Evolutionary conservation across 768 basidiomycete genomes (phyloP), one percentile per base, ranked within the genome.

Genomic region (Myochromella boudieri): DNA sequence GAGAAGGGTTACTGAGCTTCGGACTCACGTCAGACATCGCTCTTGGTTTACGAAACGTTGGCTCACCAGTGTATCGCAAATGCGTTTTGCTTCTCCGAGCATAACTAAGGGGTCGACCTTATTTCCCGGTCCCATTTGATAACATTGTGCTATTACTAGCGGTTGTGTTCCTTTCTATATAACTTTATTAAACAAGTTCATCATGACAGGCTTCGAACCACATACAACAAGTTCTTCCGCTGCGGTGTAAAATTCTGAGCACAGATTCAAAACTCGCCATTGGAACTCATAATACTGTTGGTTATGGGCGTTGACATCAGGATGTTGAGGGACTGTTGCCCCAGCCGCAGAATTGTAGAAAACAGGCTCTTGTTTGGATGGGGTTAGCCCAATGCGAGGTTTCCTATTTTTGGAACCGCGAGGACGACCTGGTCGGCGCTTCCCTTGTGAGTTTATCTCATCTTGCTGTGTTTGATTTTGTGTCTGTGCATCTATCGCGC

Each of bases 221-320:
- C 85, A 64, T 64, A 91, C 88, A 48, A 91, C 76, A 37, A 91
- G 77, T 64, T 91, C 88, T 64, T 90, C 88, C 14, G 88, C 88
- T 5, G 88, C 88, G 21, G 81, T 84, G 66, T 91, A 91, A 61
- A 91, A 91, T 61, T 91, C 89, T 1, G 86, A 82, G 63, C 88
- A 91, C 31, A 91, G 69, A 58, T 88, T 88, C 47, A 91, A 63
- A 31, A 89, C 80, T 44, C 87, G 81, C 88, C 88, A 91, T 61
- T 91, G 88, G 58, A 91, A 91, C 60, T 91, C 87, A 63, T 87
- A 88, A 63, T 87, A 90, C 57, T 83, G 81, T 52, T 87, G 84
- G 60, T 87, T 87, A 53, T 84, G 80, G 2, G 81, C 70, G 46
- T 77, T 79, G 20, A 82, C 77, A 39, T 75, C 71, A 3, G 75